Base-by-base conservation (phyloP, 176 grass and related monocot species). In the Rhynchospora breviuscula region DNA sequence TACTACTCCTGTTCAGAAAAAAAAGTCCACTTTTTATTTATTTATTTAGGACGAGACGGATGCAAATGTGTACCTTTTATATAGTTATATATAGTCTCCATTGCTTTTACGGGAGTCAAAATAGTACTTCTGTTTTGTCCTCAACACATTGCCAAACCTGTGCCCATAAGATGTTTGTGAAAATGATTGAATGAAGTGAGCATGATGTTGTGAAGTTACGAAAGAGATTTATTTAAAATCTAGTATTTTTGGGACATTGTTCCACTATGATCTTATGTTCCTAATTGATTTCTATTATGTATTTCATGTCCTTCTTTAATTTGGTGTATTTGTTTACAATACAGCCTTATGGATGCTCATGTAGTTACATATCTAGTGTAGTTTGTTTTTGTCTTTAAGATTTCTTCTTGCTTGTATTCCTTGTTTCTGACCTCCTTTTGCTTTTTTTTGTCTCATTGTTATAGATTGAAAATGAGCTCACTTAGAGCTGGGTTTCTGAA, bases 381-480 rank as follows among this genome's bases (percentile, higher is more conserved):
- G 49, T 78, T 57, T 31, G 25, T 78, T 33, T 57, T 31, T 8
- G 6, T 57, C 49, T 78, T 78, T 89, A 46, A 10, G 49, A 86
- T 80, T 82, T 84, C 64, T 63, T 78, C n/a, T 13, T 83, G 52
- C 17, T n/a, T 73, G 44, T 29, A 46, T 62, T 86, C 49, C 18
- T 89, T 65, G 21, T 13, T 88, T 62, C 10, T 11, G 17, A 78
- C 51, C 23, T 57, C 73, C 21, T 57, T 56, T 33, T 75, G 21
- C 21, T 26, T 11, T 29, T 11, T 29, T 10, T 52, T 4, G 45
- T 75, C 43, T 69, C 54, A 21, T 8, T 88, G 14, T 83, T 84
- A 17, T 18, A 94, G 93, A 58, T 85, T 87, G 44, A 76, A 70
- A 67, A 97, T 97, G 93, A 48, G 82, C 53, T 84, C 75, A 33